phyloP scores from a whole-genome alignment of 2,329 filamentous ascomycete species.

The Knufia petricola region DNA sequence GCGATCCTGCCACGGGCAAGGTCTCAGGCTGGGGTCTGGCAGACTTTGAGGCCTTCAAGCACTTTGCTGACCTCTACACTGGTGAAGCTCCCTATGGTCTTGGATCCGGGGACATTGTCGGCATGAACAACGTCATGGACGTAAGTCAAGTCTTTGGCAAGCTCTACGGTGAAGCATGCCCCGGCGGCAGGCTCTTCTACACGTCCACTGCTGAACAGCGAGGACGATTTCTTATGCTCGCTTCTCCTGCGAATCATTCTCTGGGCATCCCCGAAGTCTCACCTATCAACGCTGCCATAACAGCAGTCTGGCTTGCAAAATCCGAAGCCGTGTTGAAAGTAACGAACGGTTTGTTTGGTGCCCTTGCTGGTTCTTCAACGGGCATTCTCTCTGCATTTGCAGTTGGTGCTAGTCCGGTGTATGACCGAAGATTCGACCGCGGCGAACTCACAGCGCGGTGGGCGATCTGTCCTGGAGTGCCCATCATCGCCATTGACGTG shows the following conservation, averaged over 20 bases:
- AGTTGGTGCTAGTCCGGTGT: constrained; percentile 52
- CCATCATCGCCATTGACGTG: constrained; percentile 71
- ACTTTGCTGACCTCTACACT: constrained; percentile 68
- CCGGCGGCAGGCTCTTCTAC: constrained; percentile 71
- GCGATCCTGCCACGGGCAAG: constrained; percentile 67
- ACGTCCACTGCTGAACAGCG: constrained; percentile 64
- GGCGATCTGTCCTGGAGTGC: constrained; percentile 85
- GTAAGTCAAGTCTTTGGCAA: constrained; percentile 78
- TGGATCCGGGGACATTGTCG: constrained; percentile 64
- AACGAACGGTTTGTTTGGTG: constrained; percentile 69
- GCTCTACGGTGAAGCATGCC: constrained; percentile 75
- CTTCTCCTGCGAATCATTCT: constrained; percentile 46
- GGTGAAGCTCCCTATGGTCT: constrained; percentile 67
- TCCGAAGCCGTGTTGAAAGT: constrained; percentile 59
- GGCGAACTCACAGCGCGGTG: constrained; percentile 81
- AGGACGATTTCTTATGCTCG: constrained; percentile 61
- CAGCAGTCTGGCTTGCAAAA: constrained; percentile 84
- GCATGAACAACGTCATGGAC: constrained; percentile 78
- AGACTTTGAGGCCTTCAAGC: constrained; percentile 63
- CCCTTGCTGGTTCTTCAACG: constrained; percentile 72
- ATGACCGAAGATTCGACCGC: constrained; percentile 53
- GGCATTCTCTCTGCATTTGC: constrained; percentile 77
- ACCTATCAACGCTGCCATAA: constrained; percentile 60
- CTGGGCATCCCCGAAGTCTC: constrained; percentile 69
- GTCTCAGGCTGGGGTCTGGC: constrained; percentile 73